A percentile compares a stretch with the other conserved stretches of the same genome.
Evolutionary conservation across 1,284 basidiomycete species (phyloP).

Genomic region (Cutaneotrichosporon sp.): DNA sequence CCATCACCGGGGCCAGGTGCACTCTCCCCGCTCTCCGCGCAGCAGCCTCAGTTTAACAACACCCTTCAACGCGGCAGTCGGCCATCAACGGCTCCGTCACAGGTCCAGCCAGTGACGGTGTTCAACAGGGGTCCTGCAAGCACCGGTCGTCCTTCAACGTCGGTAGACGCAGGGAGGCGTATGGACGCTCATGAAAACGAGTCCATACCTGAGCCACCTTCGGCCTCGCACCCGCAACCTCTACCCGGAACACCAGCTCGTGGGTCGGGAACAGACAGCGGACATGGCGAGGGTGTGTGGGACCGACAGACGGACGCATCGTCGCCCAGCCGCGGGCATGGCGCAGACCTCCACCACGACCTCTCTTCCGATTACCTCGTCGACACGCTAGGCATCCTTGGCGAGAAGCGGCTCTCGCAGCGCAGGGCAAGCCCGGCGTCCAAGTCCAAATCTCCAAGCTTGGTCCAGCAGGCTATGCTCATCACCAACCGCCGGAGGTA

Average conservation of each 20-base stretch:
- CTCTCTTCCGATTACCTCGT: slow-evolving; percentile 19
- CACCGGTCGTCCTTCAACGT: not conserved
- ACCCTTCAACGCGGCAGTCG: not conserved
- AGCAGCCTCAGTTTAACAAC: not conserved
- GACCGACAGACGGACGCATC: slow-evolving; percentile 12
- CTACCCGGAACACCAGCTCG: not conserved
- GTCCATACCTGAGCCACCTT: not conserved
- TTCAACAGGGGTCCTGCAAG: not conserved
- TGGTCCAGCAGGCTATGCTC: not conserved
- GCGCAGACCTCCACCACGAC: slow-evolving; percentile 7
- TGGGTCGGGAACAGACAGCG: not conserved
- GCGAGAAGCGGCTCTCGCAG: slow-evolving; percentile 6
- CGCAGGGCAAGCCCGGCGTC: not conserved
- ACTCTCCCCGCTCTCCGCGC: not conserved
- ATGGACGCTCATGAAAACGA: not conserved
- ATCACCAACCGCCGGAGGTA: slow-evolving; percentile 51
- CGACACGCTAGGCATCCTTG: slow-evolving; percentile 3
- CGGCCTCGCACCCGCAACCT: not conserved
- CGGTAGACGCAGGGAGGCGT: not conserved
- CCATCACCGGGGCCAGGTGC: not conserved
- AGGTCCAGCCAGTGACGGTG: not conserved
- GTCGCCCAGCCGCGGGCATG: slow-evolving; percentile 9
- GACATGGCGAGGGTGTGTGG: slow-evolving; percentile 3
- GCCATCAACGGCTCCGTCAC: not conserved
- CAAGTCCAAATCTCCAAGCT: slow-evolving; percentile 3